A percentile compares a stretch with the other conserved stretches of the same genome.
These are phyloP conservation scores for Pelagomonas calceolata DNA, from an alignment of 108 stramenopile species.

Conservation along the genomic window DNA sequence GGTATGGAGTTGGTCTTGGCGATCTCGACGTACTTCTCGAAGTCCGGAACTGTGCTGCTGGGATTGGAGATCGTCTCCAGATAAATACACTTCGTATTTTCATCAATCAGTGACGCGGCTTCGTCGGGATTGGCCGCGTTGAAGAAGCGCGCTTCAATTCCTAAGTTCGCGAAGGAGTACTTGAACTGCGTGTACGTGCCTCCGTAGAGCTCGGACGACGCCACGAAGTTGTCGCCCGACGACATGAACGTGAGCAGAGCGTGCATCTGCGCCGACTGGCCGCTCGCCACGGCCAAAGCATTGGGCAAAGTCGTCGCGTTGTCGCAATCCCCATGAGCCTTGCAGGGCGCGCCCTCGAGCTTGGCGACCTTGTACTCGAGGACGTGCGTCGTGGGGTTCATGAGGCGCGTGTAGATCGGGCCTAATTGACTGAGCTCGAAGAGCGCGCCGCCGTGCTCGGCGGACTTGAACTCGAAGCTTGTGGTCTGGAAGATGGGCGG, in stretches of 20 bases:
- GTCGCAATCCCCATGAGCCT: slow-evolving; percentile 4
- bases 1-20: slow-evolving; percentile 28
- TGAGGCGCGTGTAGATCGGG: too few species aligned
- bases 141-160: slow-evolving; percentile 61
- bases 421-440: too few species aligned
- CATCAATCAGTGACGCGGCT: slow-evolving; percentile 47
- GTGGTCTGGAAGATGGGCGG: too few species aligned
- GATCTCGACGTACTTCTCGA: slow-evolving; percentile 52
- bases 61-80: slow-evolving; percentile 60
- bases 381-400: slow-evolving; percentile 32
- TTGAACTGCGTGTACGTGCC: slow-evolving; percentile 47
- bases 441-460: too few species aligned
- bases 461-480: too few species aligned
- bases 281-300: slow-evolving; percentile 42
- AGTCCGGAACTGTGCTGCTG: slow-evolving; percentile 47
- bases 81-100: slow-evolving; percentile 73
- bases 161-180: slow-evolving; percentile 52
- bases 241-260: slow-evolving; percentile 54
- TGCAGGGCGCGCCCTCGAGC: slow-evolving; percentile 54
- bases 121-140: slow-evolving; percentile 50
- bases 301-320: slow-evolving; percentile 1
- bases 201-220: slow-evolving; percentile 30
- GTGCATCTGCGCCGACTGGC: slow-evolving; percentile 59
- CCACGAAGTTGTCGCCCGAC: slow-evolving; percentile 71
- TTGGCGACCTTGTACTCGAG: slow-evolving; percentile 54